Base-by-base conservation (phyloP, 805 yeast species). In the Ascoidea asiatica region DNA sequence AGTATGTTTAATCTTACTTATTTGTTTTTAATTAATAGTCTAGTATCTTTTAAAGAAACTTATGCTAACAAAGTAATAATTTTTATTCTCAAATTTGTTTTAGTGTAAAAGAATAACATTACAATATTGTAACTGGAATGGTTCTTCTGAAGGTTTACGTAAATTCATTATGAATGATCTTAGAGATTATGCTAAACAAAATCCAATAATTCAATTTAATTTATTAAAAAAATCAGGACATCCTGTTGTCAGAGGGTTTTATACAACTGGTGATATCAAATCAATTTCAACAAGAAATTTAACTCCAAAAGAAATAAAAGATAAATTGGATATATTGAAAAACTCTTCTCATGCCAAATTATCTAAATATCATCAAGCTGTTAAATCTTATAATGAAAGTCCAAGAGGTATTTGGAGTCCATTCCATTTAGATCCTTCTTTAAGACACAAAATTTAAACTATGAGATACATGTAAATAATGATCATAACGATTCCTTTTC, bases 381-480 rank as follows among this genome's bases (percentile, higher is more conserved):
- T 92, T 35, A 74, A 78, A 61, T 81, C 95, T 38, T 63, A 73
- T 49, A 92, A 90, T 59, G 75, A 73, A 44, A 79, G 94, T 46
- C 88, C 90, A 17, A 82, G 98, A 71, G 98, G 98, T 56, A 72
- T 92, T 42, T 92, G 98, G 98, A 88, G 97, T 40, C 98, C 98
- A 47, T 70, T 90, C 68, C 96, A 89, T 58, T 81, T 74, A 43
- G 75, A 71, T 45, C 70, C 74, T 50, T 59, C 62, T 37, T 65
- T 58, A 48, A 69, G 81, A 57, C 67, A 65, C 59, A 69, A 64
- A 54, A 61, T 73, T 37, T 72, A 59, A 57, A 11, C 35, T n/a
- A n/a, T n/a, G n/a, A n/a, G n/a, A n/a, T n/a, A n/a, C n/a, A n/a
- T n/a, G n/a, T n/a, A n/a, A n/a, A n/a, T n/a, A n/a, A n/a, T n/a